phyloP scores from a whole-genome alignment of 2,329 filamentous ascomycete species.

The Fusarium bactridioides region DNA sequence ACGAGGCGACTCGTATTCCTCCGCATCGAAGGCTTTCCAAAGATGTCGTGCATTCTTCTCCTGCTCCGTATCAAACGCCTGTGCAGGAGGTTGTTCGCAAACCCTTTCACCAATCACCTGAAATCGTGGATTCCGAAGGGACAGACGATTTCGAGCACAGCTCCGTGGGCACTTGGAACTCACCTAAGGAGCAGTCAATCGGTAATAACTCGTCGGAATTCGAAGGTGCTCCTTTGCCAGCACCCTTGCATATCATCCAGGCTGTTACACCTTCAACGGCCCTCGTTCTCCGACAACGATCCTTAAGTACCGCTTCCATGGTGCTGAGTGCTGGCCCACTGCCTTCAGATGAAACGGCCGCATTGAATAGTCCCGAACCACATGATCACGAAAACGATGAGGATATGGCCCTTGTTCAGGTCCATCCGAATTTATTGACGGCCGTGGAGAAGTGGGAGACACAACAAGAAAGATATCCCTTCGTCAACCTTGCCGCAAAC shows the following conservation, averaged over 20 bases:
- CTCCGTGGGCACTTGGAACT: slow-evolving; percentile 12
- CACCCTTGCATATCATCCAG: slow-evolving; percentile 34
- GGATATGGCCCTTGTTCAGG: background rate
- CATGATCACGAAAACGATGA: background rate
- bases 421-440: background rate
- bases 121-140: background rate
- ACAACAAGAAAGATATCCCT: background rate
- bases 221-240: slow-evolving; percentile 19
- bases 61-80: background rate
- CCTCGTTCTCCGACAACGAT: background rate
- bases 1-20: background rate
- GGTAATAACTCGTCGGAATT: background rate
- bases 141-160: background rate
- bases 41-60: background rate
- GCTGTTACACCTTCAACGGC: background rate
- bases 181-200: background rate
- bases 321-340: slow-evolving; percentile 14
- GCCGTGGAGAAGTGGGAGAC: slow-evolving; percentile 3
- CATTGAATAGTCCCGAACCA: background rate
- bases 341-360: background rate
- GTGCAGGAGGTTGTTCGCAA: background rate
- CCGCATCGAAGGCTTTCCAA: background rate
- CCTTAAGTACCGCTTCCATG: slow-evolving; percentile 8
- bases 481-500: background rate
- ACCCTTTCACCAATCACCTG: background rate